Evolutionary conservation across 129 eudicot species (phyloP).

Genomic region (Escallonia herrerae): DNA sequence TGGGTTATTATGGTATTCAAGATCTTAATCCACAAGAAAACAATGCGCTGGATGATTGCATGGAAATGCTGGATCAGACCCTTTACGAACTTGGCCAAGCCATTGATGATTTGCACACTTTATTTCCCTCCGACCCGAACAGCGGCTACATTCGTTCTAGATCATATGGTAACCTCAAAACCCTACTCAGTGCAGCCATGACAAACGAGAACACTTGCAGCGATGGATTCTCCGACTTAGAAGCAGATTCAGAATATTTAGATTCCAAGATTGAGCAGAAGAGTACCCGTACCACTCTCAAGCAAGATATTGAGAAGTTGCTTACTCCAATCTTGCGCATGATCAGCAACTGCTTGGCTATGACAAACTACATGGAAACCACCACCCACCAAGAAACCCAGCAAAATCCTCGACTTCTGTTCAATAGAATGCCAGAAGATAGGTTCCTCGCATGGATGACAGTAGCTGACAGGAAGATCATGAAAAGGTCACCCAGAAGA

Average conservation of each 20-base stretch:
- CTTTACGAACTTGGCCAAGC: conserved; percentile 52
- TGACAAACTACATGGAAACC: conserved; percentile 42
- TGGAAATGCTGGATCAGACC: conserved; percentile 68
- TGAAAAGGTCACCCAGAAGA: conserved; percentile 19
- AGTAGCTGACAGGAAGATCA: conserved; percentile 31
- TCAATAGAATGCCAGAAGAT: conserved; percentile 1
- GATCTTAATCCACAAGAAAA: conserved; percentile 22
- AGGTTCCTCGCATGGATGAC: conserved; percentile 43
- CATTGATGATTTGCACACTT: conserved; percentile 18
- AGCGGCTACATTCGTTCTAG: not conserved
- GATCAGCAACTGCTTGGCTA: conserved; percentile 74
- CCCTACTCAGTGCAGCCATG: conserved; percentile 88
- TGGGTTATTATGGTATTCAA: conserved; percentile 11
- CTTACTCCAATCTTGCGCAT: conserved; percentile 57
- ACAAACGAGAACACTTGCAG: conserved; percentile 83
- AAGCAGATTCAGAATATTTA: conserved; percentile 6
- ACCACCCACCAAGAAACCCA: not conserved
- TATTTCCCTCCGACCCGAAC: not conserved
- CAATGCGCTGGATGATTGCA: conserved; percentile 45
- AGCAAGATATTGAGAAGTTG: conserved; percentile 28
- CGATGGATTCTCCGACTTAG: conserved; percentile 52
- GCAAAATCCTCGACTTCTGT: conserved; percentile 10
- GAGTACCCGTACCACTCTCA: conserved; percentile 2
- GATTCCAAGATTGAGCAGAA: not conserved
- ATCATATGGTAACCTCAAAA: conserved; percentile 45